These are phyloP conservation scores for Abrus precatorius DNA, from an alignment of 306 rosid species.

Conservation along the genomic window DNA sequence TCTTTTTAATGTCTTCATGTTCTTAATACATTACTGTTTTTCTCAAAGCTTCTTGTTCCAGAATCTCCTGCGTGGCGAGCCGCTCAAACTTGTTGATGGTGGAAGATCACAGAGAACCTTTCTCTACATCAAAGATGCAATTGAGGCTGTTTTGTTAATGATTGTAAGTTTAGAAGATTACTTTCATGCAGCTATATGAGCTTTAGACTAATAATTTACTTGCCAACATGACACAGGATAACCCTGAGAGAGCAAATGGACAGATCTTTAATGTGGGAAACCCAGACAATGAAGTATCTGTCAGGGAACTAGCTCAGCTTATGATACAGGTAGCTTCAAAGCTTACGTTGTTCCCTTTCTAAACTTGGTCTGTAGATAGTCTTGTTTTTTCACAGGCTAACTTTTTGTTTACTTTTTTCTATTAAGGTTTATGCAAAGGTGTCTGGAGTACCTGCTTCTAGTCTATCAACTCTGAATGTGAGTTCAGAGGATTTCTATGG, in stretches of 20 bases:
- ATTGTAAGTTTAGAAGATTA: constrained; percentile 60
- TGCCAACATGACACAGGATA: constrained; percentile 67
- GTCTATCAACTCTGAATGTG: constrained; percentile 68
- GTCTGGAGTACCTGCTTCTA: constrained; percentile 69
- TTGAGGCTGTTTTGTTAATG: constrained; percentile 87
- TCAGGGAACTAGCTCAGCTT: constrained; percentile 83
- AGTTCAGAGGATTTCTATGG: constrained; percentile 81
- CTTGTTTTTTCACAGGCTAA: background rate
- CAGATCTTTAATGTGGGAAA: constrained; percentile 87
- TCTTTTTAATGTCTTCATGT: constrained; percentile 7
- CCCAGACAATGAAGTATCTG: constrained; percentile 87
- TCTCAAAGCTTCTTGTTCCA: constrained; percentile 53
- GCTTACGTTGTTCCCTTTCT: background rate
- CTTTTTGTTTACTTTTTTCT: background rate
- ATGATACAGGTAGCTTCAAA: constrained; percentile 70
- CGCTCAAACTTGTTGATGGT: constrained; percentile 92
- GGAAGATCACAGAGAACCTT: constrained; percentile 84
- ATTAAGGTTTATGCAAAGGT: constrained; percentile 79
- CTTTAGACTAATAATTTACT: constrained; percentile 35
- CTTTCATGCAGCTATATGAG: background rate
- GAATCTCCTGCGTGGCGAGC: constrained; percentile 89
- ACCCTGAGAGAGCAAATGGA: constrained; percentile 84
- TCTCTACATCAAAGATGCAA: constrained; percentile 81
- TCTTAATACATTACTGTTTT: constrained; percentile 27
- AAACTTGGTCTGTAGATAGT: background rate